Conservation (phyloP, 192 early-diverging fungal species). For the Backusella tarrabulga region DNA sequence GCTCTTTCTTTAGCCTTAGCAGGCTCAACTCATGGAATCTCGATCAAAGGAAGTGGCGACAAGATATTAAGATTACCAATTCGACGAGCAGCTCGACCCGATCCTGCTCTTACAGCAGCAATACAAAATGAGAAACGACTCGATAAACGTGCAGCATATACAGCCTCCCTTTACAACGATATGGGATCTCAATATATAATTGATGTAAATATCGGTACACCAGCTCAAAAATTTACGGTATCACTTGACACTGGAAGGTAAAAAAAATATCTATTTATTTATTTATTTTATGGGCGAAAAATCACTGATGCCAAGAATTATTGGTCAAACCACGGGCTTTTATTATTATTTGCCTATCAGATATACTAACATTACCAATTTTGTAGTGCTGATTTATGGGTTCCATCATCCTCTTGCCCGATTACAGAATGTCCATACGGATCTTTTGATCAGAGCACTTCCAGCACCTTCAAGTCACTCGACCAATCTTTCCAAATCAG, state of each 20-base stretch:
- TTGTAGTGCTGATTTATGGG: constrained; percentile 32
- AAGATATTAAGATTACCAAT: neutral
- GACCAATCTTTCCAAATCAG: constrained; percentile 11
- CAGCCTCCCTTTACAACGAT: constrained; percentile 29
- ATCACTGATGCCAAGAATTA: neutral
- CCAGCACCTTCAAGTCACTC: constrained; percentile 14
- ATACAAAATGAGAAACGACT: neutral
- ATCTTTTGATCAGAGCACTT: constrained; percentile 10
- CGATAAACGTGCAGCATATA: constrained; percentile 15
- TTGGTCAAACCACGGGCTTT: neutral
- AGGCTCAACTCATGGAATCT: neutral
- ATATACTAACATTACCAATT: neutral
- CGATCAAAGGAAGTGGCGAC: neutral
- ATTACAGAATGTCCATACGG: constrained; percentile 12
- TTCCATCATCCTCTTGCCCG: constrained; percentile 25
- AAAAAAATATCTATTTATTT: neutral
- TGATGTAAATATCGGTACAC: constrained; percentile 21
- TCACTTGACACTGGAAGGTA: constrained; percentile 37
- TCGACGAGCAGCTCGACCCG: neutral
- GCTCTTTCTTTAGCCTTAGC: neutral
- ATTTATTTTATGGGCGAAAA: neutral
- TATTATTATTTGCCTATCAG: neutral
- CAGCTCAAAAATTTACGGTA: constrained; percentile 28
- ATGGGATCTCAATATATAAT: constrained; percentile 30
- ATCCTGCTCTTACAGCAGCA: neutral